Evolutionary conservation across 2,329 filamentous ascomycete species (phyloP).

Genomic region (Helotiales sp.): DNA sequence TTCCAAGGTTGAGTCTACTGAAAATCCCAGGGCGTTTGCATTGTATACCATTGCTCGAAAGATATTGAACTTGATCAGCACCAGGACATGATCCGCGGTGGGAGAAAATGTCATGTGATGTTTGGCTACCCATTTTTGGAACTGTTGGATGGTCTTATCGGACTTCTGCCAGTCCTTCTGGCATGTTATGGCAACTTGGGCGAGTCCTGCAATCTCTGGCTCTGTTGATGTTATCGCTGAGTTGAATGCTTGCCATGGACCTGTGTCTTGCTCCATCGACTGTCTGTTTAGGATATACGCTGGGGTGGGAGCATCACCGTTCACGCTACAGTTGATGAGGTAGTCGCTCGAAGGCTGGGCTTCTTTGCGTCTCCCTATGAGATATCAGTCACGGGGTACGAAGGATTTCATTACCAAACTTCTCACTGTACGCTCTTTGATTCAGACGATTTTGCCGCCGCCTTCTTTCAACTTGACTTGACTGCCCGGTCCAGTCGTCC

Average conservation of each 20-base stretch:
- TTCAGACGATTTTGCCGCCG: conserved; percentile 29
- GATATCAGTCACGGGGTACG: neutral
- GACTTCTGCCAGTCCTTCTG: neutral
- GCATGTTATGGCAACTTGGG: neutral
- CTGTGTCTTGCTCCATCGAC: neutral
- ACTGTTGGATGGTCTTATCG: neutral
- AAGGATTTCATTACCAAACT: neutral
- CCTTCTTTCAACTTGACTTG: conserved; percentile 20
- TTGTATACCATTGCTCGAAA: conserved; percentile 17
- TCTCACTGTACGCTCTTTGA: conserved; percentile 19
- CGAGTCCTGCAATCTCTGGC: neutral
- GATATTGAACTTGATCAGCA: conserved; percentile 22
- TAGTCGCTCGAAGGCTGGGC: too few relatives aligned
- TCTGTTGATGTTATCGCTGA: neutral
- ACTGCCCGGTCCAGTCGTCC: conserved; percentile 30
- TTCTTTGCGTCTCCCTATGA: neutral
- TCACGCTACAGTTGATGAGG: too few relatives aligned
- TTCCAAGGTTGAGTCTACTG: conserved; percentile 11
- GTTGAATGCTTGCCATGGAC: conserved; percentile 1
- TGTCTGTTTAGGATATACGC: too few relatives aligned
- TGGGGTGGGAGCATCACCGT: too few relatives aligned
- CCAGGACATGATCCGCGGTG: conserved; percentile 16
- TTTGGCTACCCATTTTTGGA: conserved; percentile 2
- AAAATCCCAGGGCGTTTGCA: conserved; percentile 3
- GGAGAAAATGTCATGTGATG: conserved; percentile 15